Conservation (phyloP, 352 stramenopile species). For the Phytopythium cucurbitacearum region DNA sequence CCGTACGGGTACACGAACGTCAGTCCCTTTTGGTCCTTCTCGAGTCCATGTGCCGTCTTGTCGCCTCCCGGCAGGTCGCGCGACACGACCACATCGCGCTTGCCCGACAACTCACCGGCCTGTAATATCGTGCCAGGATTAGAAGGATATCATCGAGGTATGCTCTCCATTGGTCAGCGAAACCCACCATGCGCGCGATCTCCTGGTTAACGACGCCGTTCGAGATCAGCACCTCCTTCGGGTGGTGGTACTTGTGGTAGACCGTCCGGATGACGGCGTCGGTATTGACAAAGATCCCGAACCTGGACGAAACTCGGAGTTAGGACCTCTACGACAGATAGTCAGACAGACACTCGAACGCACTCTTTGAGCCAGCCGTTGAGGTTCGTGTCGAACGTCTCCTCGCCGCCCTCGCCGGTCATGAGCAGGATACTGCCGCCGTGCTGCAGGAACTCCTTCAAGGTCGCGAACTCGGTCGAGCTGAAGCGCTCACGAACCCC, state of each 20-base stretch:
- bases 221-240: conserved; percentile 94
- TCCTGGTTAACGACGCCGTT: conserved; percentile 93
- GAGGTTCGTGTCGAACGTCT: conserved; percentile 90
- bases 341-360: conserved; percentile 1
- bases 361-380: conserved; percentile 94
- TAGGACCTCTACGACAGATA: too few species aligned
- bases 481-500: conserved; percentile 89
- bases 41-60: conserved; percentile 33
- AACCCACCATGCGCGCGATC: conserved; percentile 71
- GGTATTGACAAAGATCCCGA: conserved; percentile 82
- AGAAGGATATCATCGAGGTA: not conserved
- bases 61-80: conserved; percentile 26
- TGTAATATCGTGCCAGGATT: conserved; percentile 6
- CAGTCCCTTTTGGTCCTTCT: conserved; percentile 86
- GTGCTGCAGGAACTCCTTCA: conserved; percentile 87
- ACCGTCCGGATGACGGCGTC: conserved; percentile 91
- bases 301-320: conserved; percentile 25
- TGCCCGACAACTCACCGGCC: conserved; percentile 60
- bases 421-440: conserved; percentile 92
- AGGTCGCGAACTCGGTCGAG: conserved; percentile 73
- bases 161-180: not conserved
- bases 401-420: conserved; percentile 89
- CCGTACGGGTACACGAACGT: conserved; percentile 96
- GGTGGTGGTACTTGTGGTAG: conserved; percentile 97
- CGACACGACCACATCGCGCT: conserved; percentile 48